Conservation (phyloP, 257 asterid species). For the Agastache rugosa region DNA sequence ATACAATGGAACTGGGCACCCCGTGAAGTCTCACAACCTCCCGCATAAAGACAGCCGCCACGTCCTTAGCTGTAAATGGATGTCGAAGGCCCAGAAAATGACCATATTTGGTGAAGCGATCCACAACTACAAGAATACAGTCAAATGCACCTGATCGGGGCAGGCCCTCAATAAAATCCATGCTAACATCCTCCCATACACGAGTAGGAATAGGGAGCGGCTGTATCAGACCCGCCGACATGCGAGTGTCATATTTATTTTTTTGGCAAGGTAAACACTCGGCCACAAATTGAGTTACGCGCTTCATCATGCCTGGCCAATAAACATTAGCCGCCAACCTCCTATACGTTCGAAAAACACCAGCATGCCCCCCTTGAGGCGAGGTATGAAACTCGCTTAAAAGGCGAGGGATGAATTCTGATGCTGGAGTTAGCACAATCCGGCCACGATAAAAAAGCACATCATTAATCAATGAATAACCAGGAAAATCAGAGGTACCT, state of each 20-base stretch:
- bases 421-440: no score
- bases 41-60: not conserved
- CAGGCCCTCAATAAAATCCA: not conserved
- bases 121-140: no score
- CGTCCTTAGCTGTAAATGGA: not conserved
- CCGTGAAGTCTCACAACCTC: not conserved
- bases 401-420: no score
- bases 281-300: no score
- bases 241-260: not conserved
- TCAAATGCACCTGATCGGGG: not conserved
- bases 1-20: not conserved
- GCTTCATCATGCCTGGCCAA: no score
- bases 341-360: not conserved
- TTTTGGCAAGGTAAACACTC: not conserved
- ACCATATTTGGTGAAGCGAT: no score
- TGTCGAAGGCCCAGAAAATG: no score
- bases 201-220: not conserved
- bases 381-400: not conserved
- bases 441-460: not conserved
- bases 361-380: not conserved
- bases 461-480: not conserved
- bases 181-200: no score
- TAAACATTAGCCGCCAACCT: not conserved
- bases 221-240: not conserved
- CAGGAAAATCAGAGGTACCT: no score